A percentile compares a stretch with the other conserved stretches of the same genome.
Conservation (phyloP, 228 moss, liverwort and hornwort species). For the Sphagnum magellanicum region DNA sequence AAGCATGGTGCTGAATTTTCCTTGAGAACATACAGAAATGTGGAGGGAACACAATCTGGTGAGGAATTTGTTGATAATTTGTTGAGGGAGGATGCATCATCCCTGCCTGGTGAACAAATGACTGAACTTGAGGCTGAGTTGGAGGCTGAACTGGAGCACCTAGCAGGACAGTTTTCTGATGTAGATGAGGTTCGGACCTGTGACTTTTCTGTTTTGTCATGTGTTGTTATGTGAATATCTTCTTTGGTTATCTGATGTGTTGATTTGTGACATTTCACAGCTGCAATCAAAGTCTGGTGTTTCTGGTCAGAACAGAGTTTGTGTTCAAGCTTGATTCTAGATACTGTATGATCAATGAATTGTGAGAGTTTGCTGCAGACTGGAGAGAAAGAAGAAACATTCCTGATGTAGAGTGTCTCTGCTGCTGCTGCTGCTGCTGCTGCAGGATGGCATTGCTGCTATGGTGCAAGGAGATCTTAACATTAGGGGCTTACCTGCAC, state of each 20-base stretch:
- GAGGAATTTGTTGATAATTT: slow-evolving; percentile 12
- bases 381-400: too few species aligned
- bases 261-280: too few species aligned
- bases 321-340: too few species aligned
- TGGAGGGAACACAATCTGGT: slow-evolving; percentile 14
- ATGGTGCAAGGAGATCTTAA: slow-evolving; percentile 50
- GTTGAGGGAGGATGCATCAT: slow-evolving; percentile 33
- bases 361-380: too few species aligned
- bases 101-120: slow-evolving; percentile 76
- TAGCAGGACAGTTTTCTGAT: slow-evolving; percentile 47
- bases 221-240: too few species aligned
- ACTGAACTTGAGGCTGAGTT: slow-evolving; percentile 94
- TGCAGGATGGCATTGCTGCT: slow-evolving; percentile 39
- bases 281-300: too few species aligned
- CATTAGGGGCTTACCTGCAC: slow-evolving; percentile 39
- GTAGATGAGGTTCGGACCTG: slow-evolving; percentile 31
- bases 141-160: slow-evolving; percentile 91
- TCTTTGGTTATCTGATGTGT: too few species aligned
- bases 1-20: too few species aligned
- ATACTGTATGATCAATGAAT: too few species aligned
- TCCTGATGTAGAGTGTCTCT: too few species aligned
- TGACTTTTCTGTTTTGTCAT: too few species aligned
- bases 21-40: not conserved
- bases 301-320: too few species aligned
- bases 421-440: slow-evolving; percentile 22